Base-by-base conservation (phyloP, 768 basidiomycete species). In the Boletus pseudopeckii region DNA sequence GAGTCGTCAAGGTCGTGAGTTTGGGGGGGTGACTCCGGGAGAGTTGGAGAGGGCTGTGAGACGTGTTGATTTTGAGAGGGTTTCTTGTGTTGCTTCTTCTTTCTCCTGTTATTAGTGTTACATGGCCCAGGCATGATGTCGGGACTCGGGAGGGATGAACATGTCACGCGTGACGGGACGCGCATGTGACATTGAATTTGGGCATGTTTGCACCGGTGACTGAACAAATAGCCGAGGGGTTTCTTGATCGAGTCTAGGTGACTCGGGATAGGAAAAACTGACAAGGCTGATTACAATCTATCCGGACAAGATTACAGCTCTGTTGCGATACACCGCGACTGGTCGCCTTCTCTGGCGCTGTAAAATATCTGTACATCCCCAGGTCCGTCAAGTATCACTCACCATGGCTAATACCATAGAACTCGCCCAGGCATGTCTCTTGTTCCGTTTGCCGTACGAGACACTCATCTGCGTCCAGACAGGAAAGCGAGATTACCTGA, bases 401-500 rank as follows among this genome's bases (percentile, higher is more conserved):
- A 64, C 41, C 54, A 84, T 83, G 81, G 77, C 83, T 49, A 80
- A 81, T 67, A 85, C 84, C 46, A 79, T 86, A 62, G 84, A 86
- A 67, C 74, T 85, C 28, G 79, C 81, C 13, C 83, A 85, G 76
- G 84, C 80, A 52, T 45, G 69, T 45, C 38, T 63, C 30, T 32
- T 15, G 3, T 22, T 45, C 48, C 8, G 24, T 28, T n/a, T 26
- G 20, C 49, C 39, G 14, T 15, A 3, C 15, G n/a, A 13, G 28
- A 52, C 34, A 26, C 54, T 59, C 53, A 59, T 40, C 47, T 43
- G 22, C 13, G 13, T 51, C 11, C 71, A 98, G 92, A 98, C 96
- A 15, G 90, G 81, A 64, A 99, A 98, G 71, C 83, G 97, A 69
- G 97, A 99, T 75, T 76, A 86, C 63, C 74, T 99, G 49, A 87